Conservation (phyloP, 2,329 filamentous ascomycete species). For the Colletotrichum noveboracense region DNA sequence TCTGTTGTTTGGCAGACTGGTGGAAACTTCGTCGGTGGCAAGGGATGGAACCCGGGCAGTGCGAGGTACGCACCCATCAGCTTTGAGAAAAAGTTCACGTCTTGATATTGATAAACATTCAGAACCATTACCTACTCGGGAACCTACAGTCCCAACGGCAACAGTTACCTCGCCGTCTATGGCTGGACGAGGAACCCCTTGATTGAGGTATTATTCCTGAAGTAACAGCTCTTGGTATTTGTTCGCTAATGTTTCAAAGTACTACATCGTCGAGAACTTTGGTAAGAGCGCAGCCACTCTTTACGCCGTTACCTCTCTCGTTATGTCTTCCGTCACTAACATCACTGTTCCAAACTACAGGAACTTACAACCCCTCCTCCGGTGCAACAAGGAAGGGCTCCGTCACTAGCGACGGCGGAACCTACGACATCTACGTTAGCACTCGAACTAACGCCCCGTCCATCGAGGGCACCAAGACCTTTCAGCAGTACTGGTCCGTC, state of each 20-base stretch:
- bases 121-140: conserved; percentile 37
- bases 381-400: conserved; percentile 48
- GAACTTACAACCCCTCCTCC: conserved; percentile 17
- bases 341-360: neutral
- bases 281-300: neutral
- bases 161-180: conserved; percentile 43
- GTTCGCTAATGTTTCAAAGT: neutral
- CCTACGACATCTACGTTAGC: conserved; percentile 56
- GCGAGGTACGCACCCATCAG: conserved; percentile 43
- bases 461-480: conserved; percentile 59
- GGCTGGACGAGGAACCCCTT: conserved; percentile 40
- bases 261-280: conserved; percentile 17
- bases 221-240: neutral
- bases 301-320: no score
- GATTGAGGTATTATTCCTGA: neutral
- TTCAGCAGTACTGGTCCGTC: conserved; percentile 57
- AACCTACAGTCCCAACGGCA: conserved; percentile 42
- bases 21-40: conserved; percentile 62
- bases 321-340: neutral
- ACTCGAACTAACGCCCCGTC: conserved; percentile 56
- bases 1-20: conserved; percentile 46
- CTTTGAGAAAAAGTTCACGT: conserved; percentile 6
- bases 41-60: conserved; percentile 61
- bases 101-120: neutral
- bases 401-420: conserved; percentile 55